These are phyloP conservation scores for Eimeria falciformis DNA, from an alignment of 169 alveolate genomes.

Conservation along the genomic window DNA sequence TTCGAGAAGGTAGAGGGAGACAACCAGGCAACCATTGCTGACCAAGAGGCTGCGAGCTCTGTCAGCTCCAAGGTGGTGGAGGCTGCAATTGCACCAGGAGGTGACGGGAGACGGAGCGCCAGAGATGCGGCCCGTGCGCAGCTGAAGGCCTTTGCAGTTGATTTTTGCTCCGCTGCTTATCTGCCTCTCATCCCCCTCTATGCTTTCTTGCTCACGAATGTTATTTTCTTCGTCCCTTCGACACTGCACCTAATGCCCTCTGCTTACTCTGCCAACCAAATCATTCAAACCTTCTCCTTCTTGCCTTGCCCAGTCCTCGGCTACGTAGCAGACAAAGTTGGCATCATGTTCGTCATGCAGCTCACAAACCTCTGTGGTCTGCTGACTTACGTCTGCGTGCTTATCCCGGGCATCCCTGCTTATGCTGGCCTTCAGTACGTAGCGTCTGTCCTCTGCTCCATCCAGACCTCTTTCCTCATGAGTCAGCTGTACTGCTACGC, in stretches of 20 bases:
- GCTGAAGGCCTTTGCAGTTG: no score
- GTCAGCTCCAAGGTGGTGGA: no score
- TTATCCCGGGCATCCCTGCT: slow-evolving; percentile 70
- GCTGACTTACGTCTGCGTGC: slow-evolving; percentile 19
- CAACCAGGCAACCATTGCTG: neutral
- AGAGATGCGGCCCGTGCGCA: no score
- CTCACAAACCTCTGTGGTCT: slow-evolving; percentile 24
- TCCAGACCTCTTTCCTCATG: slow-evolving; percentile 47
- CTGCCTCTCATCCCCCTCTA: slow-evolving; percentile 42
- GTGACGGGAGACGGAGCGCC: no score
- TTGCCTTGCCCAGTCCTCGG: slow-evolving; percentile 44
- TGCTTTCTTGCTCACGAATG: neutral
- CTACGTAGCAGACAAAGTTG: neutral
- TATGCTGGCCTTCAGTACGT: slow-evolving; percentile 1
- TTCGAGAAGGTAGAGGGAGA: neutral
- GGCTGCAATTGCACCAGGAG: no score
- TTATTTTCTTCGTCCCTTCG: slow-evolving; percentile 17
- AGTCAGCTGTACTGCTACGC: slow-evolving; percentile 53
- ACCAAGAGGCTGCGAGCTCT: neutral
- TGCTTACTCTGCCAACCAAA: slow-evolving; percentile 58
- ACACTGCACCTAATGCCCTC: slow-evolving; percentile 33
- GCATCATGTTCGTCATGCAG: slow-evolving; percentile 51
- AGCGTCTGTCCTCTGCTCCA: slow-evolving; percentile 17
- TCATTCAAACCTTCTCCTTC: slow-evolving; percentile 11
- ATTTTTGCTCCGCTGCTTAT: neutral